Evolutionary conservation across 2,329 filamentous ascomycete species (phyloP).

Genomic region (Xylariaceae sp.): DNA sequence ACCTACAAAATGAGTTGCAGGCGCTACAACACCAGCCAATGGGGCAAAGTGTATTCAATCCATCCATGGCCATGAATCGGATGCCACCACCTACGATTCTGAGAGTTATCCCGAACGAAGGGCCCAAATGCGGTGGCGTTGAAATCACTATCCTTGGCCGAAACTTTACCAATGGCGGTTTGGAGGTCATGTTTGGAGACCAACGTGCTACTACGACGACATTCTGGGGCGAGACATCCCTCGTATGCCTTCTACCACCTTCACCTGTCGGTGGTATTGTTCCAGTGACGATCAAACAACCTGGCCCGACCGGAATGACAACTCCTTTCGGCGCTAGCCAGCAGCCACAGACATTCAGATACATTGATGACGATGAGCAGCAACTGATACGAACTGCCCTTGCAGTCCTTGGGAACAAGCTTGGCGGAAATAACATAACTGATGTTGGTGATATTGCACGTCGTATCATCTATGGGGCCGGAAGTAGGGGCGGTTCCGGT

Average conservation of each 20-base stretch:
- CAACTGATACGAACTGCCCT: slow-evolving; percentile 65
- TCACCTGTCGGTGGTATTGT: slow-evolving; percentile 64
- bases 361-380: slow-evolving; percentile 67
- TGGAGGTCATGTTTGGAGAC: slow-evolving; percentile 81
- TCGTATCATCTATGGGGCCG: slow-evolving; percentile 51
- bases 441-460: slow-evolving; percentile 59
- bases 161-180: slow-evolving; percentile 67
- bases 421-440: slow-evolving; percentile 56
- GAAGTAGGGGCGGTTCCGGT: slow-evolving; percentile 33
- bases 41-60: slow-evolving; percentile 40
- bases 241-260: slow-evolving; percentile 75
- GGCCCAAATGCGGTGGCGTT: slow-evolving; percentile 76
- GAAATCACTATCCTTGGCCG: slow-evolving; percentile 83
- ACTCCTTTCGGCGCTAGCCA: slow-evolving; percentile 35
- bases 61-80: slow-evolving; percentile 45
- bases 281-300: slow-evolving; percentile 63
- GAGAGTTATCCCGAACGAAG: slow-evolving; percentile 79
- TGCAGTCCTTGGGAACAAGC: slow-evolving; percentile 59
- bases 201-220: slow-evolving; percentile 65
- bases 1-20: slow-evolving; percentile 42
- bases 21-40: slow-evolving; percentile 38
- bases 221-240: slow-evolving; percentile 74
- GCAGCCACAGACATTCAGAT: slow-evolving; percentile 59
- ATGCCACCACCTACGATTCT: slow-evolving; percentile 62
- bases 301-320: slow-evolving; percentile 24